Percentiles rank a stretch among this genome's conserved stretches.
Conservation (phyloP, 1,139 yeast species). For the Yarrowia galli region DNA sequence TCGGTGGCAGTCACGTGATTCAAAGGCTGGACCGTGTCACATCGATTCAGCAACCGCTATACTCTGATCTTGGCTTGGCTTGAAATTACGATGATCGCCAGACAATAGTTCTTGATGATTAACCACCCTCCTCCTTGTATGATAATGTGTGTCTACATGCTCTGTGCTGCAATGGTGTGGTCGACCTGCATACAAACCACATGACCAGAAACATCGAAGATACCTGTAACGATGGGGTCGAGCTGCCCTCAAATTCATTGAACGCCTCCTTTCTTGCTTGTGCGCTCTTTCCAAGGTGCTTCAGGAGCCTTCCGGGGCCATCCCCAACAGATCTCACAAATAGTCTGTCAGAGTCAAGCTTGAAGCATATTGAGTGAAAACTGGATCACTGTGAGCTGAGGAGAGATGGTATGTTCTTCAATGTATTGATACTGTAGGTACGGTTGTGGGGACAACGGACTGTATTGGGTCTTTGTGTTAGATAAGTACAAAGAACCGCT, state of each 20-base stretch:
- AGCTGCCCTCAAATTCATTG: conserved; percentile 3
- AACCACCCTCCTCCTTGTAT: background rate
- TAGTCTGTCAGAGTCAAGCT: background rate
- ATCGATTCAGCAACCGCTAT: too few species aligned
- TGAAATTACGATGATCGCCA: background rate
- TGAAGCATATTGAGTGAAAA: background rate
- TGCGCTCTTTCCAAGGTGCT: background rate
- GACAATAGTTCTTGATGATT: background rate
- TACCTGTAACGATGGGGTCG: background rate
- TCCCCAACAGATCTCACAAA: background rate
- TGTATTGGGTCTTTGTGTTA: background rate
- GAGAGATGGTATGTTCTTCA: too few species aligned
- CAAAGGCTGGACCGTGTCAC: too few species aligned
- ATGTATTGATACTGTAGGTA: background rate
- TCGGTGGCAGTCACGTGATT: background rate
- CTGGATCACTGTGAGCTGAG: background rate
- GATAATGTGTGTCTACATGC: background rate
- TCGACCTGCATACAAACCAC: background rate
- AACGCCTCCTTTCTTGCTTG: too few species aligned
- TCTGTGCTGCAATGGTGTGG: background rate
- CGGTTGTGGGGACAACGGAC: background rate
- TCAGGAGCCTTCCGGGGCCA: background rate
- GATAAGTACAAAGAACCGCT: background rate
- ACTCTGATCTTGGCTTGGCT: background rate
- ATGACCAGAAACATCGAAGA: conserved; percentile 1